Percentiles rank a stretch among this genome's conserved stretches.
Evolutionary conservation across 352 stramenopile genomes (phyloP).

Genomic region (Pythium biforme): DNA sequence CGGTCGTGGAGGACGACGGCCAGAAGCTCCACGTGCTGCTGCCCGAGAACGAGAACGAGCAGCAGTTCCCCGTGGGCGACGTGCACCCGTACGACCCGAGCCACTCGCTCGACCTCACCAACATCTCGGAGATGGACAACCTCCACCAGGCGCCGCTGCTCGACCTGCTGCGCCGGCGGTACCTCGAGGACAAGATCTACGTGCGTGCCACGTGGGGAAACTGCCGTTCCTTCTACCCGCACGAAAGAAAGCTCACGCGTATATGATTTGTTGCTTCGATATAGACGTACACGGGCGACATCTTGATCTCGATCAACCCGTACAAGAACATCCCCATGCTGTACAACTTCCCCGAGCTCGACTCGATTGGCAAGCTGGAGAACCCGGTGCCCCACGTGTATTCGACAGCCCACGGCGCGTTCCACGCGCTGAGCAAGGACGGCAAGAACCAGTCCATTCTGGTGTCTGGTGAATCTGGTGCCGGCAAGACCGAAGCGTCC

Average conservation of each 20-base stretch:
- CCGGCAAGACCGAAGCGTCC: slow-evolving; percentile 87
- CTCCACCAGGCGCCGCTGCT: slow-evolving; percentile 90
- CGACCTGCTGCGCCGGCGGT: slow-evolving; percentile 83
- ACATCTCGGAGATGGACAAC: slow-evolving; percentile 94
- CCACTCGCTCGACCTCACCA: slow-evolving; percentile 85
- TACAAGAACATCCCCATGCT: slow-evolving; percentile 94
- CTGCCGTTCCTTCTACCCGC: too few species aligned
- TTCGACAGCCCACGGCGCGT: slow-evolving; percentile 79
- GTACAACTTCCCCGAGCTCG: slow-evolving; percentile 90
- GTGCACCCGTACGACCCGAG: slow-evolving; percentile 90
- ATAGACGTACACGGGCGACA: slow-evolving; percentile 92
- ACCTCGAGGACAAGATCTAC: slow-evolving; percentile 93
- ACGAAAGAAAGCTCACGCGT: too few species aligned
- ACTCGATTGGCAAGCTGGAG: slow-evolving; percentile 83
- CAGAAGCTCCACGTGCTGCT: slow-evolving; percentile 82
- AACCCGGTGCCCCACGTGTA: slow-evolving; percentile 87
- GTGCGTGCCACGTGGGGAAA: slow-evolving; percentile 22
- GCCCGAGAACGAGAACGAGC: slow-evolving; percentile 75
- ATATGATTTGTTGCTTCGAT: too few species aligned
- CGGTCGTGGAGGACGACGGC: slow-evolving; percentile 84
- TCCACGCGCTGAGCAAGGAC: slow-evolving; percentile 74
- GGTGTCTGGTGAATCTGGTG: slow-evolving; percentile 84
- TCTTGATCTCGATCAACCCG: slow-evolving; percentile 96
- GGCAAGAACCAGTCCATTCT: slow-evolving; percentile 87
- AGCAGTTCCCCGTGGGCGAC: slow-evolving; percentile 76